These are phyloP conservation scores for Plasmodium knowlesi DNA, from an alignment of 169 alveolate genomes.

Conservation along the genomic window DNA sequence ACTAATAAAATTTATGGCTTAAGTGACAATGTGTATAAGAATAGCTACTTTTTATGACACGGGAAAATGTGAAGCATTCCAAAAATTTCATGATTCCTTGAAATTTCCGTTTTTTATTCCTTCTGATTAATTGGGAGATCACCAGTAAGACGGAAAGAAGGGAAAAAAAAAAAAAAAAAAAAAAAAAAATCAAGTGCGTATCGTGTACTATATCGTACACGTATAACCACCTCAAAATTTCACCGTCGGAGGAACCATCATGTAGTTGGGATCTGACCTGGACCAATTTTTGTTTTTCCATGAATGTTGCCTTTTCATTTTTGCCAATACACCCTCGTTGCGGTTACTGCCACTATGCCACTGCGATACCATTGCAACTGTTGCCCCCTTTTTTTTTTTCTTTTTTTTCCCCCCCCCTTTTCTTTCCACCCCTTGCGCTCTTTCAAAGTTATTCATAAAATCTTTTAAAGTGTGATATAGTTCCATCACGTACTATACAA, in stretches of 20 bases:
- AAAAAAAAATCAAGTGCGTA: background rate
- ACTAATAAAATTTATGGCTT: conserved; percentile 27
- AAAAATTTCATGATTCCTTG: background rate
- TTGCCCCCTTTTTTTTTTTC: background rate
- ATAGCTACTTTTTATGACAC: conserved; percentile 42
- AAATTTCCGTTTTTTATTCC: background rate
- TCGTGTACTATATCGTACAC: background rate
- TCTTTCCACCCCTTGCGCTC: background rate
- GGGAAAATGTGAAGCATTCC: background rate
- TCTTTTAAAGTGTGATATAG: conserved; percentile 38
- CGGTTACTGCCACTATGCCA: background rate
- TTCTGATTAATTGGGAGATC: background rate
- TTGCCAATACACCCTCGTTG: background rate
- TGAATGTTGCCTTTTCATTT: background rate
- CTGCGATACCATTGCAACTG: background rate
- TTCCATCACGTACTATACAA: conserved; percentile 13
- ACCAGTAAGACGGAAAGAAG: background rate
- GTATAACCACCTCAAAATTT: background rate
- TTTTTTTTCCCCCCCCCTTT: background rate
- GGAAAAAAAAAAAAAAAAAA: background rate
- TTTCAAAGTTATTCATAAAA: conserved; percentile 22
- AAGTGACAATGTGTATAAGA: conserved; percentile 31
- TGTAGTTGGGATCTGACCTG: background rate
- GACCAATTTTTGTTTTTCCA: background rate
- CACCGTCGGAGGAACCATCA: background rate